phyloP scores from a whole-genome alignment of 257 asterid species.

The Fraxinus americana region DNA sequence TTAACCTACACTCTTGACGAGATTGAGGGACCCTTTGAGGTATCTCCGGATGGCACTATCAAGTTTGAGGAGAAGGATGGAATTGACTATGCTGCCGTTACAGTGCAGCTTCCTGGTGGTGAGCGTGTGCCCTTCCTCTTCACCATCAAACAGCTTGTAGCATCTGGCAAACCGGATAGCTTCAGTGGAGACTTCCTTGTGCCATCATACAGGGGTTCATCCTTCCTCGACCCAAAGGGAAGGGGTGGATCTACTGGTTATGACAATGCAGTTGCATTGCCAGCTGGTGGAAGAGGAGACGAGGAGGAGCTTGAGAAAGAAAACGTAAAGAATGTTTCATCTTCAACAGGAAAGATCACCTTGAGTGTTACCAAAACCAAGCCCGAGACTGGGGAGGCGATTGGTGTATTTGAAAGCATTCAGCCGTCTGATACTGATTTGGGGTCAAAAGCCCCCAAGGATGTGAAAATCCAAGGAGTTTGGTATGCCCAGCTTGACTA shows the following conservation, averaged over 20 bases:
- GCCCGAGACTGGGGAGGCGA: constrained; percentile 94
- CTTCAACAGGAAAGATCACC: constrained; percentile 78
- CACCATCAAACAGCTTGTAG: constrained; percentile 90
- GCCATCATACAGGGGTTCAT: constrained; percentile 96
- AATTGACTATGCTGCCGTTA: constrained; percentile 94
- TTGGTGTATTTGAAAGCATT: constrained; percentile 92
- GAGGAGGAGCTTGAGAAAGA: constrained; percentile 95
- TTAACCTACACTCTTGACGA: constrained; percentile 96
- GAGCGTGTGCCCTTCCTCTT: constrained; percentile 97
- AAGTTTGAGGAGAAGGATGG: constrained; percentile 97
- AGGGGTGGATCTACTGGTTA: constrained; percentile 98
- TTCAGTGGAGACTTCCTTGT: constrained; percentile 79
- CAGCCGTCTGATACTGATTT: constrained; percentile 98
- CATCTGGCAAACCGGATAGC: constrained; percentile 78
- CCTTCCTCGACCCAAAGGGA: constrained; percentile 99
- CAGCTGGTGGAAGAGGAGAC: constrained; percentile 98
- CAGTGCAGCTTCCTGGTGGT: constrained; percentile 98
- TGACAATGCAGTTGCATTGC: constrained; percentile 96
- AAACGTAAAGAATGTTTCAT: constrained; percentile 70
- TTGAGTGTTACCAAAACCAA: constrained; percentile 78
- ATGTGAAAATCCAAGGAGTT: constrained; percentile 90
- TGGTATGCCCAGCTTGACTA: constrained; percentile 96
- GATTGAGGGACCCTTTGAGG: constrained; percentile 96
- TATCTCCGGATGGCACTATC: constrained; percentile 68
- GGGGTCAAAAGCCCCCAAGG: constrained; percentile 94